Conservation (phyloP, 2,329 filamentous ascomycete species). For the Scedosporium apiospermum region DNA sequence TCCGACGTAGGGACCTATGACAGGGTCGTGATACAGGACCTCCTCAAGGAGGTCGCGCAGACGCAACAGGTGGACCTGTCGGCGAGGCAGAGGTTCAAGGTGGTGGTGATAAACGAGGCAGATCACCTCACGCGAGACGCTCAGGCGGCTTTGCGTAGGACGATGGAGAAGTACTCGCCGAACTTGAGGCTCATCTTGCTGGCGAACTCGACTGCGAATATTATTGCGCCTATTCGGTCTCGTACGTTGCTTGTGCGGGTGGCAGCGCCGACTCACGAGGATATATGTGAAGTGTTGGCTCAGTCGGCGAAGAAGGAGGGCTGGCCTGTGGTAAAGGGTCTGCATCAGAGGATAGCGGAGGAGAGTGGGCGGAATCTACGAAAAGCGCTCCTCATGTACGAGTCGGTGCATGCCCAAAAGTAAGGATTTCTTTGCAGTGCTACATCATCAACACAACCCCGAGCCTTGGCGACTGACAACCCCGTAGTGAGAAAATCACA, state of each 20-base stretch:
- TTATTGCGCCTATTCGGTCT: slow-evolving; percentile 95
- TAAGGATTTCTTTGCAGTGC: slow-evolving; percentile 31
- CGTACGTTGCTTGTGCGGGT: slow-evolving; percentile 87
- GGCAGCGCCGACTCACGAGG: slow-evolving; percentile 72
- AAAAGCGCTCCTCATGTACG: slow-evolving; percentile 88
- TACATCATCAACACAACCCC: not conserved
- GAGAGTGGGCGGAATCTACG: slow-evolving; percentile 88
- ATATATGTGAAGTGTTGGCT: slow-evolving; percentile 74
- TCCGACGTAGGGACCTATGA: slow-evolving; percentile 96
- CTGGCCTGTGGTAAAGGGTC: slow-evolving; percentile 64
- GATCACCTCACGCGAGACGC: slow-evolving; percentile 91
- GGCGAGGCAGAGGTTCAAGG: slow-evolving; percentile 90
- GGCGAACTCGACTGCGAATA: slow-evolving; percentile 94
- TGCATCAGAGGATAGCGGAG: slow-evolving; percentile 78
- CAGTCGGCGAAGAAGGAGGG: slow-evolving; percentile 66
- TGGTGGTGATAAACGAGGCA: slow-evolving; percentile 98
- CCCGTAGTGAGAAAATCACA: slow-evolving; percentile 71
- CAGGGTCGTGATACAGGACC: slow-evolving; percentile 87
- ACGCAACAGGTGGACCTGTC: slow-evolving; percentile 96
- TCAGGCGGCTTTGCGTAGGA: slow-evolving; percentile 85
- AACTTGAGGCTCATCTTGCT: slow-evolving; percentile 86
- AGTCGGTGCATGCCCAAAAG: slow-evolving; percentile 96
- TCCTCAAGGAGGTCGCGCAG: slow-evolving; percentile 95
- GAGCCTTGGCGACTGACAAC: not conserved
- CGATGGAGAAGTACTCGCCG: slow-evolving; percentile 99